These are phyloP conservation scores for Pythium dissotocum DNA, from an alignment of 352 stramenopile genomes.

Conservation along the genomic window DNA sequence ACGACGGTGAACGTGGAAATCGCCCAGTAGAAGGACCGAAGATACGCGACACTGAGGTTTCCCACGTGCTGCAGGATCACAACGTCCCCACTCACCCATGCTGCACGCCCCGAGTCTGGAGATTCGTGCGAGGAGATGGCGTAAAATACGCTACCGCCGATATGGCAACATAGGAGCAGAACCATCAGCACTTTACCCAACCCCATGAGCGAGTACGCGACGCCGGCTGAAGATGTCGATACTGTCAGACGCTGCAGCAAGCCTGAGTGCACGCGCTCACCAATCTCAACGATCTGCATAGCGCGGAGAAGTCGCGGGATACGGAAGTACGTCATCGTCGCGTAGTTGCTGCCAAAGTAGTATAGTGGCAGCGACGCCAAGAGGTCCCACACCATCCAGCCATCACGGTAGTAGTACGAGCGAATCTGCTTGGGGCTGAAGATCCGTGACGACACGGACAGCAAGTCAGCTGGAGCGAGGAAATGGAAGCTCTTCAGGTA, in stretches of 20 bases:
- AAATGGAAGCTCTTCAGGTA: slow-evolving; percentile 38
- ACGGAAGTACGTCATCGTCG: slow-evolving; percentile 38
- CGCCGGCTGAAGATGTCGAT: slow-evolving; percentile 19
- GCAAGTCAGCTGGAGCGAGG: slow-evolving; percentile 20
- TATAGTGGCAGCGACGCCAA: slow-evolving; percentile 33
- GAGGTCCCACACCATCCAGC: slow-evolving; percentile 32
- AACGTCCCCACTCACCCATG: slow-evolving; percentile 30
- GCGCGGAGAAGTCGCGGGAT: slow-evolving; percentile 32
- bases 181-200: slow-evolving; percentile 31
- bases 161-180: slow-evolving; percentile 32
- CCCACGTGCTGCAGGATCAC: slow-evolving; percentile 19
- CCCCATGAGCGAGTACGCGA: slow-evolving; percentile 30
- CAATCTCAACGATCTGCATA: slow-evolving; percentile 30
- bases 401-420: slow-evolving; percentile 28
- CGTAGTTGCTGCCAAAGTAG: slow-evolving; percentile 36
- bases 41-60: slow-evolving; percentile 24
- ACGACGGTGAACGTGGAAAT: slow-evolving; percentile 38
- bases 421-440: slow-evolving; percentile 27
- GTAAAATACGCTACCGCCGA: slow-evolving; percentile 35
- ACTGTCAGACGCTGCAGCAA: slow-evolving; percentile 25
- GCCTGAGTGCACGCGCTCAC: slow-evolving; percentile 28
- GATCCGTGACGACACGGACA: slow-evolving; percentile 20
- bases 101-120: slow-evolving; percentile 4
- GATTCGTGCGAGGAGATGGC: slow-evolving; percentile 21
- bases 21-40: slow-evolving; percentile 42